These are phyloP conservation scores for Wallacemonas sp. DNA, from an alignment of 208 protist genomes.

Conservation along the genomic window DNA sequence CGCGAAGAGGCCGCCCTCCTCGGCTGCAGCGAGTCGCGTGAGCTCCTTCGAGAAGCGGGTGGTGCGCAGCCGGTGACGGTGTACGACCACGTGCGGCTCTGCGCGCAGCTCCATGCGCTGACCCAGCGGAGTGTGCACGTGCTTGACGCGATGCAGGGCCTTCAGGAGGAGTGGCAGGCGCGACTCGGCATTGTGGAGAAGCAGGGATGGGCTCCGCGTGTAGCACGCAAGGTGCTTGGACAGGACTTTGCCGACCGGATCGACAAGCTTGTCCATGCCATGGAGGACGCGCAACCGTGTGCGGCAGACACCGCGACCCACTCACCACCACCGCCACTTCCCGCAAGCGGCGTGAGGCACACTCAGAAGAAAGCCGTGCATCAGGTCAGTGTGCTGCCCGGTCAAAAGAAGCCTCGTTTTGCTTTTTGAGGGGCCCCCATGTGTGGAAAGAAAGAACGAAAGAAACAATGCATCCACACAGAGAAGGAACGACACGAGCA, in stretches of 20 bases:
- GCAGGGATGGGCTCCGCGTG: background rate
- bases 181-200: background rate
- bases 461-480: background rate
- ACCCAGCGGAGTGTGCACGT: background rate
- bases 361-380: background rate
- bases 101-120: slow-evolving; percentile 2
- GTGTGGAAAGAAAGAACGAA: background rate
- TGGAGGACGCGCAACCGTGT: background rate
- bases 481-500: background rate
- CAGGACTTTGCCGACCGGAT: background rate
- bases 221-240: slow-evolving; percentile 4
- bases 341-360: background rate
- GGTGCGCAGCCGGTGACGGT: too few species aligned
- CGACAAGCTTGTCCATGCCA: background rate
- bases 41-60: too few species aligned
- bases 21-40: too few species aligned
- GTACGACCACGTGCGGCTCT: slow-evolving; percentile 1
- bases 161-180: background rate
- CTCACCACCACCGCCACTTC: background rate
- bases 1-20: background rate
- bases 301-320: too few species aligned
- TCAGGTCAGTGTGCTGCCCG: background rate
- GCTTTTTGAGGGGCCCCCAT: slow-evolving; percentile 4
- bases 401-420: slow-evolving; percentile 3
- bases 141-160: background rate